Percentiles rank a stretch among this genome's conserved stretches.
phyloP scores from a whole-genome alignment of 1,284 basidiomycete genomes.

The Ustilago bromivora region DNA sequence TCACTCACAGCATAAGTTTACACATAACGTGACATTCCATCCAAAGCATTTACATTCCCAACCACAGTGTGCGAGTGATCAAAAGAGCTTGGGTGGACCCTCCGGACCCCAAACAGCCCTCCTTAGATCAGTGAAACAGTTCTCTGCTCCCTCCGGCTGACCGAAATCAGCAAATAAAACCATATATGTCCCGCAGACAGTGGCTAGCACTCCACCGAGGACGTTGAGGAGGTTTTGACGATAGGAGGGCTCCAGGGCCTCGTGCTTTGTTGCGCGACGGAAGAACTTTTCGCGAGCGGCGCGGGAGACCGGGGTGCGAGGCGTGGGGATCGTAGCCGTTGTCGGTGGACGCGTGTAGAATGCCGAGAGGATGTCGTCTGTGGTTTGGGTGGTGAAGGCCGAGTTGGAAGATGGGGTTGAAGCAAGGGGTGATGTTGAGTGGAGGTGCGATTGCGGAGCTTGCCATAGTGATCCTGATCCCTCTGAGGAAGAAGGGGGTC shows the following conservation, averaged over 20 bases:
- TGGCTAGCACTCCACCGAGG: slow-evolving; percentile 26
- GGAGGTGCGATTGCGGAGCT: slow-evolving; percentile 32
- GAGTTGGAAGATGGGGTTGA: not conserved
- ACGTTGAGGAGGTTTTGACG: slow-evolving; percentile 37
- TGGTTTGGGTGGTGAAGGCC: not conserved
- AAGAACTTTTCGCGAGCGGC: slow-evolving; percentile 26
- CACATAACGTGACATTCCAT: not conserved
- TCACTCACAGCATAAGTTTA: not conserved
- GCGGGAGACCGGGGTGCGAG: not conserved
- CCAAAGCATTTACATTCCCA: not conserved
- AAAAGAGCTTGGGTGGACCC: slow-evolving; percentile 33
- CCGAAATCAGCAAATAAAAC: slow-evolving; percentile 47
- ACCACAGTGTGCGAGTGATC: not conserved
- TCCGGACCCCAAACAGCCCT: slow-evolving; percentile 26
- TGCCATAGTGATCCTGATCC: slow-evolving; percentile 20
- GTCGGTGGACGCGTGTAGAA: slow-evolving; percentile 36
- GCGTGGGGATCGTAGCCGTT: not conserved
- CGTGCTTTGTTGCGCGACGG: slow-evolving; percentile 35
- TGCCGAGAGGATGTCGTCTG: slow-evolving; percentile 20
- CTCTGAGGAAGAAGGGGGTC: not conserved
- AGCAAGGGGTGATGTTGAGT: slow-evolving; percentile 32
- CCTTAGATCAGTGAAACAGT: slow-evolving; percentile 34
- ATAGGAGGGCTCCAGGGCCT: slow-evolving; percentile 14
- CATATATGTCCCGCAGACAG: slow-evolving; percentile 21
- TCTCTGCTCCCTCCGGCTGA: slow-evolving; percentile 3